These are phyloP conservation scores for Thelonectria discophora DNA, from an alignment of 2,329 filamentous ascomycete genomes.

Conservation along the genomic window DNA sequence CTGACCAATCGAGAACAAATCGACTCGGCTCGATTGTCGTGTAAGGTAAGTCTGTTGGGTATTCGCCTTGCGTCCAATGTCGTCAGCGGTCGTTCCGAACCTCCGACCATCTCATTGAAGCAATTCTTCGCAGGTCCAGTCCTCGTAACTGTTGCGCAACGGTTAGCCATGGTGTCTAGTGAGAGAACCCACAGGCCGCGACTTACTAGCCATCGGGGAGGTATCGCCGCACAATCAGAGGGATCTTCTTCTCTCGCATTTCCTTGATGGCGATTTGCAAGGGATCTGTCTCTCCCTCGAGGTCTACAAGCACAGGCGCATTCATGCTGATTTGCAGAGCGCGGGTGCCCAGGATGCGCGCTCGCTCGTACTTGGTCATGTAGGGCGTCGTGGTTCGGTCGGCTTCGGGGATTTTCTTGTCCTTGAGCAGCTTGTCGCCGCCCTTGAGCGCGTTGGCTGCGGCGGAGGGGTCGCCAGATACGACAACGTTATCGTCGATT, in stretches of 20 bases:
- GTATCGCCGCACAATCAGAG: conserved; percentile 92
- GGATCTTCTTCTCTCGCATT: conserved; percentile 97
- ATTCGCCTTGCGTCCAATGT: conserved; percentile 38
- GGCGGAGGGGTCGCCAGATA: conserved; percentile 70
- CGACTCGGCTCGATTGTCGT: conserved; percentile 38
- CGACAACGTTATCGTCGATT: conserved; percentile 66
- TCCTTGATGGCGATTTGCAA: conserved; percentile 98
- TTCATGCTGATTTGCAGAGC: conserved; percentile 99
- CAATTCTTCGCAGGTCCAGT: conserved; percentile 98
- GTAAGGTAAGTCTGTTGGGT: conserved; percentile 37
- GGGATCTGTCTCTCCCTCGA: conserved; percentile 97
- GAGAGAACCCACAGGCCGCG: background rate
- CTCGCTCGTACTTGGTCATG: conserved; percentile 99
- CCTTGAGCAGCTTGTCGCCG: conserved; percentile 66
- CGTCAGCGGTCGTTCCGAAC: conserved; percentile 23
- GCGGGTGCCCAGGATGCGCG: conserved; percentile 90
- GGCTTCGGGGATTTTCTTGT: conserved; percentile 91
- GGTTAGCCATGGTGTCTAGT: conserved; percentile 9
- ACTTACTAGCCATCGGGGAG: conserved; percentile 95
- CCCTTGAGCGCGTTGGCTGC: conserved; percentile 63
- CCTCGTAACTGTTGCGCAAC: conserved; percentile 77
- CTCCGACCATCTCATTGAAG: conserved; percentile 61
- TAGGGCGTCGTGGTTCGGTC: conserved; percentile 94
- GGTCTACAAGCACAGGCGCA: conserved; percentile 92
- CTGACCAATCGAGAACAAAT: conserved; percentile 25